Evolutionary conservation across 129 eudicot genomes (phyloP).

Genomic region (Pulicaria dysenterica): DNA sequence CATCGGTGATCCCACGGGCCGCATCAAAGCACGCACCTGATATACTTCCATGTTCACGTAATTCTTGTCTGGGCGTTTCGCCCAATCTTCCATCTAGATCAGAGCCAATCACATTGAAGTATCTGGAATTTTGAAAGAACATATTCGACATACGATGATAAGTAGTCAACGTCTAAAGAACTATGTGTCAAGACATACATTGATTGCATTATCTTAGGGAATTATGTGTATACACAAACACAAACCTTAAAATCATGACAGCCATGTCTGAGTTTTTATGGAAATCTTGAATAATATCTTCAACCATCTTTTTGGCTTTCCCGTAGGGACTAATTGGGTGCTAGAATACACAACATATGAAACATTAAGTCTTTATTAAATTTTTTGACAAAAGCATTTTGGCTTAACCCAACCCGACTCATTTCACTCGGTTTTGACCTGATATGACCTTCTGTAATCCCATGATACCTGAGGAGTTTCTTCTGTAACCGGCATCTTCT

Average conservation of each 20-base stretch:
- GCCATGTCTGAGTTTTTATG: slow-evolving; percentile 72
- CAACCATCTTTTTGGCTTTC: slow-evolving; percentile 89
- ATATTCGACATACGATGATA: neutral
- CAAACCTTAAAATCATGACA: slow-evolving; percentile 81
- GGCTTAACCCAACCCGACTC: too few relatives aligned
- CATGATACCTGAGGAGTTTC: slow-evolving; percentile 78
- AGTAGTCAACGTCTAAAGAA: neutral
- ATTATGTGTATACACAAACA: neutral
- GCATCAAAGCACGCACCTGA: slow-evolving; percentile 97
- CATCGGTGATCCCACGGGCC: slow-evolving; percentile 77
- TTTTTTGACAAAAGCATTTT: too few relatives aligned
- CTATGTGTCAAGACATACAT: neutral
- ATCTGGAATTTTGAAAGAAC: slow-evolving; percentile 8
- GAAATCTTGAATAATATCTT: slow-evolving; percentile 77
- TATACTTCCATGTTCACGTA: slow-evolving; percentile 83
- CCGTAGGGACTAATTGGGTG: slow-evolving; percentile 82
- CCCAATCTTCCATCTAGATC: slow-evolving; percentile 94
- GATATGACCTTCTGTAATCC: too few relatives aligned
- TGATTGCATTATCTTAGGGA: neutral
- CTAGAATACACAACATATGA: slow-evolving; percentile 37
- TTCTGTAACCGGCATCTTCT: slow-evolving; percentile 91
- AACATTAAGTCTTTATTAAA: too few relatives aligned
- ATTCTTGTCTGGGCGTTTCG: slow-evolving; percentile 85
- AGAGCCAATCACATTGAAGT: slow-evolving; percentile 81
- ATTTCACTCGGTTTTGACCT: too few relatives aligned